These are phyloP conservation scores for Chiua virens DNA, from an alignment of 768 basidiomycete species.

Conservation along the genomic window DNA sequence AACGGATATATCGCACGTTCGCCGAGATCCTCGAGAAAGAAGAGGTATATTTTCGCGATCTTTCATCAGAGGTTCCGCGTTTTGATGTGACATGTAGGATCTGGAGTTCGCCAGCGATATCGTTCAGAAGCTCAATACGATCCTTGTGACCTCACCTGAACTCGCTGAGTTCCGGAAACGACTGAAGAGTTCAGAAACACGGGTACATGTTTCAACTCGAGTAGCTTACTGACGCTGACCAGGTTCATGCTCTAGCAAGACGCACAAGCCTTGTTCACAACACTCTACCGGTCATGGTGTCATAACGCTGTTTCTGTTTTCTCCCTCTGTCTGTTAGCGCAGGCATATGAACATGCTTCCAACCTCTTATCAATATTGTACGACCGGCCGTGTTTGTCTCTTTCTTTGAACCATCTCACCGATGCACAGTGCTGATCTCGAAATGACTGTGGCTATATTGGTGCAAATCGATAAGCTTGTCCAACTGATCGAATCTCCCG, in stretches of 20 bases:
- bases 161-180: conserved; percentile 92
- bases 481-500: conserved; percentile 95
- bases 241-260: conserved; percentile 61
- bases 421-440: conserved; percentile 79
- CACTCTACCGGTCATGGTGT: conserved; percentile 96
- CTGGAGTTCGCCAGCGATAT: conserved; percentile 97
- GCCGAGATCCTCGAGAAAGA: conserved; percentile 98
- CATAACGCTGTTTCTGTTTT: conserved; percentile 98
- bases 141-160: conserved; percentile 94
- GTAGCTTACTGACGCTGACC: conserved; percentile 1
- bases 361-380: conserved; percentile 96
- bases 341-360: conserved; percentile 98
- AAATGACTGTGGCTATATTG: conserved; percentile 91
- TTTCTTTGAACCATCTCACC: neutral
- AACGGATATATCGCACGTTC: conserved; percentile 92
- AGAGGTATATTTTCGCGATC: conserved; percentile 56
- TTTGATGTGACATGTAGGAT: conserved; percentile 55
- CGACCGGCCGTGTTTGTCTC: conserved; percentile 20
- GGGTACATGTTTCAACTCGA: conserved; percentile 50
- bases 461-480: conserved; percentile 98
- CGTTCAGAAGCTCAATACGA: conserved; percentile 95
- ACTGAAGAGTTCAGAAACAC: conserved; percentile 89
- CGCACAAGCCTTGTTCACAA: conserved; percentile 92
- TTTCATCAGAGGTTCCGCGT: neutral
- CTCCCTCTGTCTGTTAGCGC: conserved; percentile 92